These are phyloP conservation scores for Penicillium sclerotigenum DNA, from an alignment of 2,329 filamentous ascomycete genomes.

Conservation along the genomic window DNA sequence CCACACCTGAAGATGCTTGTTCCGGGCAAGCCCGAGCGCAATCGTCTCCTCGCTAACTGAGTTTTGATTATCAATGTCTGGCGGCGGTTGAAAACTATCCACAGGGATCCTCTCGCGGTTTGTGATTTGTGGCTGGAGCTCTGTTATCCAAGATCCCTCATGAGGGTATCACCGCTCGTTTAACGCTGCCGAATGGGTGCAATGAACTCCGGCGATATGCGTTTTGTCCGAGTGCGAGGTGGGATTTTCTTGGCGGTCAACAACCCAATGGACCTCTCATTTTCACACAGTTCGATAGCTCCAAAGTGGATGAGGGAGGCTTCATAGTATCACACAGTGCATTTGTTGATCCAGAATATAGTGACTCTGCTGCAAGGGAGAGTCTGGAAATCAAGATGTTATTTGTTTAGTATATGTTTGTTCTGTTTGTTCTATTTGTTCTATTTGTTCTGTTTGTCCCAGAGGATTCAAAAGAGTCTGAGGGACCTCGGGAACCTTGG, in stretches of 20 bases:
- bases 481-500: not conserved
- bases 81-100: conserved; percentile 23
- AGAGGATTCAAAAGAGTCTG: not conserved
- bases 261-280: conserved; percentile 19
- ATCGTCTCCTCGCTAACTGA: conserved; percentile 9
- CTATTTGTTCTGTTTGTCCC: no score
- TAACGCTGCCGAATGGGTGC: conserved; percentile 13
- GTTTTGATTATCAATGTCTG: conserved; percentile 24
- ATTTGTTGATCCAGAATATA: conserved; percentile 47
- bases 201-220: conserved; percentile 17
- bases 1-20: conserved; percentile 4
- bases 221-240: conserved; percentile 13
- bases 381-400: conserved; percentile 53
- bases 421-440: not conserved
- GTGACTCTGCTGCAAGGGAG: conserved; percentile 43
- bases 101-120: conserved; percentile 22
- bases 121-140: conserved; percentile 26
- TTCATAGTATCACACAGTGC: conserved; percentile 48
- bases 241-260: conserved; percentile 19
- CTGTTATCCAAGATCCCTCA: conserved; percentile 8
- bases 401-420: conserved; percentile 11
- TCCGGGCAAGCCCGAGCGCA: conserved; percentile 7
- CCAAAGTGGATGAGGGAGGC: conserved; percentile 7
- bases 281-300: conserved; percentile 24
- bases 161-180: conserved; percentile 10